Conservation (phyloP, 257 asterid species). For the Forsythia viridissima region DNA sequence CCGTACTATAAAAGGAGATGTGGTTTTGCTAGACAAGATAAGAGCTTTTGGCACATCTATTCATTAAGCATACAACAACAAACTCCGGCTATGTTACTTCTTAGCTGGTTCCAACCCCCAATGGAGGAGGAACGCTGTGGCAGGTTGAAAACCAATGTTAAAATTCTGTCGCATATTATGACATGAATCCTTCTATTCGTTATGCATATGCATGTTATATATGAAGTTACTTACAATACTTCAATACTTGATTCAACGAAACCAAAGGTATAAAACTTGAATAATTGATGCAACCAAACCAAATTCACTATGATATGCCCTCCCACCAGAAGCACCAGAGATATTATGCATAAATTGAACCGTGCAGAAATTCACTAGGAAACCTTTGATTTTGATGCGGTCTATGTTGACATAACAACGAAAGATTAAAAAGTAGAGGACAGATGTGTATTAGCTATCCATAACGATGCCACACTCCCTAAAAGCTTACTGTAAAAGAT, state of each 20-base stretch:
- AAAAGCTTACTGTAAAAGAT: background rate
- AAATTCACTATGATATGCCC: background rate
- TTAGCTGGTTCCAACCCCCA: background rate
- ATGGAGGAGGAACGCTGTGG: background rate
- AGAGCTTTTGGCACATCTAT: background rate
- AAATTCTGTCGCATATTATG: background rate
- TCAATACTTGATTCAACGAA: background rate
- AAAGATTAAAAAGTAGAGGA: background rate
- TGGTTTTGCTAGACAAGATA: background rate
- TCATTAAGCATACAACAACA: background rate
- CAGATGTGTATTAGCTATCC: background rate
- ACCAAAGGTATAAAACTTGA: background rate
- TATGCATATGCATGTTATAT: background rate
- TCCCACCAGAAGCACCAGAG: background rate
- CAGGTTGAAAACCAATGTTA: background rate
- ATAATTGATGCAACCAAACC: background rate
- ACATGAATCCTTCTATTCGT: background rate
- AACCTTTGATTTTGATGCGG: background rate
- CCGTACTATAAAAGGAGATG: background rate
- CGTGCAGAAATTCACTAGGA: background rate
- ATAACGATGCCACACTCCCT: background rate
- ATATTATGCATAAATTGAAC: background rate
- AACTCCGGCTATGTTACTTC: background rate
- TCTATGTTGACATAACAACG: background rate
- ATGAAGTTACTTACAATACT: background rate